These are phyloP conservation scores for Ophiostoma australiae DNA, from an alignment of 2,329 filamentous ascomycete genomes.

Conservation along the genomic window DNA sequence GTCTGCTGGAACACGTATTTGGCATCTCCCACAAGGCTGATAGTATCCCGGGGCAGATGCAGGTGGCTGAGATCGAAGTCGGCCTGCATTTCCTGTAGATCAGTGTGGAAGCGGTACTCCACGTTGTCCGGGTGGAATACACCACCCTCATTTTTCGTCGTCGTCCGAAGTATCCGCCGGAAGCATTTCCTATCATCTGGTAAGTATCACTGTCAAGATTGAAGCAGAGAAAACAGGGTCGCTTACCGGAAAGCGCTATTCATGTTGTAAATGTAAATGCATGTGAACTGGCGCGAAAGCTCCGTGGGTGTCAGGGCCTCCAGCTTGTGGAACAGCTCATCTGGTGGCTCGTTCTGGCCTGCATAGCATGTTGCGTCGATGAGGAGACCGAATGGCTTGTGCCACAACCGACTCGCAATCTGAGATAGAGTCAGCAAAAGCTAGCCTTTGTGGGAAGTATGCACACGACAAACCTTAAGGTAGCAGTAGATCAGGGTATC, in stretches of 20 bases:
- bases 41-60: conserved; percentile 64
- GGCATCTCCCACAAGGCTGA: conserved; percentile 62
- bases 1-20: conserved; percentile 62
- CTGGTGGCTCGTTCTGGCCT: conserved; percentile 61
- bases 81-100: conserved; percentile 58
- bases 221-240: background rate
- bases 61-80: conserved; percentile 64
- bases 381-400: conserved; percentile 61
- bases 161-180: conserved; percentile 57
- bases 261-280: conserved; percentile 69
- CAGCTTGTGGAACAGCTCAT: conserved; percentile 60
- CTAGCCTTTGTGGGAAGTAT: background rate
- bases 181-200: conserved; percentile 52
- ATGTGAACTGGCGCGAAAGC: conserved; percentile 52
- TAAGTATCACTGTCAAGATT: background rate
- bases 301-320: conserved; percentile 60
- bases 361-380: conserved; percentile 67
- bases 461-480: conserved; percentile 50
- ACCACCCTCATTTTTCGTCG: conserved; percentile 55
- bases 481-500: conserved; percentile 64
- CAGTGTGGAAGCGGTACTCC: conserved; percentile 62
- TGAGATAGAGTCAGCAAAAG: conserved; percentile 31
- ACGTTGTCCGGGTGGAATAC: conserved; percentile 61
- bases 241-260: conserved; percentile 60
- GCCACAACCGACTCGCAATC: conserved; percentile 66